Evolutionary conservation across 2,329 filamentous ascomycete species (phyloP).

Genomic region (Orbilia javanica): DNA sequence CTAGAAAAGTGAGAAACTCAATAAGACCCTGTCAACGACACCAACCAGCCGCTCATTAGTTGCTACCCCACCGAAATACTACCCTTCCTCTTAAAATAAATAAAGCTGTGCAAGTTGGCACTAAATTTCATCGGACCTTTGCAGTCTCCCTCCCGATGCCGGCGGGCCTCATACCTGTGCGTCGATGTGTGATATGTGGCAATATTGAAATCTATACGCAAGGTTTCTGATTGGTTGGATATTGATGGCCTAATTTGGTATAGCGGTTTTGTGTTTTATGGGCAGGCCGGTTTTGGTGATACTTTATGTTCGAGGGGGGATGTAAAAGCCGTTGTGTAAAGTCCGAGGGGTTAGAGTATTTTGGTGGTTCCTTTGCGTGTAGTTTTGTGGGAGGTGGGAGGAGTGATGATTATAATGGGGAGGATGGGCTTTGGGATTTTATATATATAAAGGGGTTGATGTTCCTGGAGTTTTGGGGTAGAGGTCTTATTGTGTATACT

Average conservation of each 20-base stretch:
- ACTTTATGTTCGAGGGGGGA: neutral
- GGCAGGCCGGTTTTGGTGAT: neutral
- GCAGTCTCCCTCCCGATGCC: neutral
- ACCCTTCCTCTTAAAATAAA: too few species aligned
- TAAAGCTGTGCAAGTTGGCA: too few species aligned
- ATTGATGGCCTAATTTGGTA: constrained; percentile 13
- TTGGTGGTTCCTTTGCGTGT: neutral
- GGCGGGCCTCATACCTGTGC: neutral
- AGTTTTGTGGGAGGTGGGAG: too few species aligned
- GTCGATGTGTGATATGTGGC: neutral
- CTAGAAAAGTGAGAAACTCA: too few species aligned
- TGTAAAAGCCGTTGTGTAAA: neutral
- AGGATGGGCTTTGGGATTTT: too few species aligned
- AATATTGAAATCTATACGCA: neutral
- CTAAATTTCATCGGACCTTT: neutral
- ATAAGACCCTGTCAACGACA: too few species aligned
- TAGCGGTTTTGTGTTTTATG: neutral
- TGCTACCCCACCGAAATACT: too few species aligned
- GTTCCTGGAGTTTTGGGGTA: too few species aligned
- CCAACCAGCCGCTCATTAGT: too few species aligned
- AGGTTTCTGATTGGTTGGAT: constrained; percentile 18
- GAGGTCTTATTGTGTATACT: too few species aligned
- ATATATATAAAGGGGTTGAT: too few species aligned
- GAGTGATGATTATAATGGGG: too few species aligned
- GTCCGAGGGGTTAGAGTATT: neutral